A percentile compares a stretch with the other conserved stretches of the same genome.
Conservation (phyloP, 768 basidiomycete genomes). For the Gloeopeniophorella convolvens region DNA sequence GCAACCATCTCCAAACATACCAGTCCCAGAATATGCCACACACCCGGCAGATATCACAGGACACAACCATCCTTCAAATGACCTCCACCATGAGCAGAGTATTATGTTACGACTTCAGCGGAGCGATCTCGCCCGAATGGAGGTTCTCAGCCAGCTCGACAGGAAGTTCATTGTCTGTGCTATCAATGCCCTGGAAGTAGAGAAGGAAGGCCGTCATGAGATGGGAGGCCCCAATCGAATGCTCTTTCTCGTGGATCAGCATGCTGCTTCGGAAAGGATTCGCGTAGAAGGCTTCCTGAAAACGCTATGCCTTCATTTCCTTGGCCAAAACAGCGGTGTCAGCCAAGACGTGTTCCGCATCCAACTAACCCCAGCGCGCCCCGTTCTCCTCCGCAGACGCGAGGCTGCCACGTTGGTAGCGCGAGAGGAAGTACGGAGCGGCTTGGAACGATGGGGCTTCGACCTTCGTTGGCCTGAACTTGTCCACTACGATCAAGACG, state of each 20-base stretch:
- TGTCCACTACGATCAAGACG: slow-evolving; percentile 21
- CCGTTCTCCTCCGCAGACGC: slow-evolving; percentile 57
- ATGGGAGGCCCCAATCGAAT: slow-evolving; percentile 20
- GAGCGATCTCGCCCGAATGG: slow-evolving; percentile 48
- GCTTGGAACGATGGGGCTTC: slow-evolving; percentile 68
- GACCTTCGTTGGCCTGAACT: slow-evolving; percentile 36
- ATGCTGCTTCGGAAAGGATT: slow-evolving; percentile 95
- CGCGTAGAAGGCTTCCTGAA: slow-evolving; percentile 80
- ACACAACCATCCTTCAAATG: neutral
- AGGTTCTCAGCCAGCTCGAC: slow-evolving; percentile 81
- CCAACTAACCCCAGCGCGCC: slow-evolving; percentile 46
- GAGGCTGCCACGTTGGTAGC: slow-evolving; percentile 49
- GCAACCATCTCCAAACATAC: slow-evolving; percentile 16
- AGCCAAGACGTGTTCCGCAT: slow-evolving; percentile 32
- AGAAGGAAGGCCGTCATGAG: slow-evolving; percentile 18
- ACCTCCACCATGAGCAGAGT: neutral
- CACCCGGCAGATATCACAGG: neutral
- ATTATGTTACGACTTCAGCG: slow-evolving; percentile 34
- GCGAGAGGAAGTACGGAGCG: slow-evolving; percentile 36
- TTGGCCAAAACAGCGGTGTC: slow-evolving; percentile 28
- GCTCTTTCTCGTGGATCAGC: slow-evolving; percentile 88
- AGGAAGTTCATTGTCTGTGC: slow-evolving; percentile 83
- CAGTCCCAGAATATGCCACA: neutral
- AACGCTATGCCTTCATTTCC: slow-evolving; percentile 66
- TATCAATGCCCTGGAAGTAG: slow-evolving; percentile 29